Base-by-base conservation (phyloP, 352 stramenopile genomes). In the Globisporangium viniferum region DNA sequence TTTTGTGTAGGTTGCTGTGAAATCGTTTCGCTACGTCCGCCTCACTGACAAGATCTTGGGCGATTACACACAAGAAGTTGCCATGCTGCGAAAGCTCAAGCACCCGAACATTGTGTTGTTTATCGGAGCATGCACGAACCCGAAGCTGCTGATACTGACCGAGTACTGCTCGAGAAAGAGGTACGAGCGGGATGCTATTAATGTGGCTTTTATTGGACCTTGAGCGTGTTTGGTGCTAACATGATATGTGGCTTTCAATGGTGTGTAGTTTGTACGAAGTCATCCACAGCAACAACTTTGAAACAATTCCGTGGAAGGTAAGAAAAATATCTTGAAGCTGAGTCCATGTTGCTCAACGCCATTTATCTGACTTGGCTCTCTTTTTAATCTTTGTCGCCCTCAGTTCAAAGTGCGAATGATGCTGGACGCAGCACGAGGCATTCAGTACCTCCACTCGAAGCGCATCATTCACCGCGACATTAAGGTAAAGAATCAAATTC, bases 321-420 rank as follows among this genome's bases (percentile, higher is more conserved):
- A 6, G 44, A 20, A 44, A 22, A 20, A 24, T 18, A 15, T 33
- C 54, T 68, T 29, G 68, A n/a, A 31, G 56, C 5, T 20, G 36
- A n/a, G 7, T 15, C 41, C 15, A n/a, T 31, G 41, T 48, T 70
- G n/a, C 14, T 31, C 15, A 59, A 14, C 18, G 29, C 29, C 3
- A 27, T 24, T 29, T 68, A 64, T 27, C 36, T 20, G 0, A 59
- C 54, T 27, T 51, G 44, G 22, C 18, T 24, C 18, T 51, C 44
- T 60, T 9, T 15, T 39, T 14, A 6, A 46, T 6, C 18, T 41
- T 41, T 58, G 24, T 31, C 44, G 15, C 46, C 15, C 18, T 49
- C 39, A 96, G 89, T 96, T 92, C 66, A 96, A 96, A 84, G 73
- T 96, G 24, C 86, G 89, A 22, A 96, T 97, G 86, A 92, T 97